These are phyloP conservation scores for Boletus coccyginus DNA, from an alignment of 768 basidiomycete species.

Conservation along the genomic window DNA sequence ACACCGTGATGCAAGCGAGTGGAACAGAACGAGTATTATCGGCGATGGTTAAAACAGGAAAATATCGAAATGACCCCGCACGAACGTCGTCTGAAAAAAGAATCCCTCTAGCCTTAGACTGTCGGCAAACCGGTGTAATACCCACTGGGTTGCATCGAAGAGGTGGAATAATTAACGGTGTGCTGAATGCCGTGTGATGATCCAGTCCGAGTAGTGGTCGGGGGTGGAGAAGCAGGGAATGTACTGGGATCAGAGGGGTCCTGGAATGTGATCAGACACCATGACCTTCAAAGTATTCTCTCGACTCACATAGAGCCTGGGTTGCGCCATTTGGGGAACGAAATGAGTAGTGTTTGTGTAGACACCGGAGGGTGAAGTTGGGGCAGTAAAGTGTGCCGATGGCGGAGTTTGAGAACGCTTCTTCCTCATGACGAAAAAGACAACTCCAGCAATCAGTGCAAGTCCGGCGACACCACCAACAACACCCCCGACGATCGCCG, in stretches of 20 bases:
- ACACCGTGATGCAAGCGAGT: neutral
- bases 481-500: constrained; percentile 61
- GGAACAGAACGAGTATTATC: neutral
- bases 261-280: constrained; percentile 17
- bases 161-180: constrained; percentile 9
- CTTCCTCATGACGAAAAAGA: constrained; percentile 39
- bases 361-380: constrained; percentile 2
- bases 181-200: constrained; percentile 6
- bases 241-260: constrained; percentile 38
- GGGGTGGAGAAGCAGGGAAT: constrained; percentile 31
- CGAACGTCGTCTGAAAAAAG: neutral
- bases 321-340: constrained; percentile 21
- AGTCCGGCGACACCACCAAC: constrained; percentile 61
- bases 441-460: constrained; percentile 38
- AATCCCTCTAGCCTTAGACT: constrained; percentile 7
- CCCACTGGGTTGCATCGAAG: constrained; percentile 11
- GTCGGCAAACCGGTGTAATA: constrained; percentile 29
- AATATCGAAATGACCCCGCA: neutral
- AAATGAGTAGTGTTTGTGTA: constrained; percentile 13
- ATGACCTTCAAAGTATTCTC: neutral
- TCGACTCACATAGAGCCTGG: constrained; percentile 30
- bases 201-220: constrained; percentile 8
- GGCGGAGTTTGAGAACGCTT: constrained; percentile 24
- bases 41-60: neutral
- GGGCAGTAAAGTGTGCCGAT: too few relatives aligned